Conservation (phyloP, 441 rosid species). For the Viola pubescens region DNA sequence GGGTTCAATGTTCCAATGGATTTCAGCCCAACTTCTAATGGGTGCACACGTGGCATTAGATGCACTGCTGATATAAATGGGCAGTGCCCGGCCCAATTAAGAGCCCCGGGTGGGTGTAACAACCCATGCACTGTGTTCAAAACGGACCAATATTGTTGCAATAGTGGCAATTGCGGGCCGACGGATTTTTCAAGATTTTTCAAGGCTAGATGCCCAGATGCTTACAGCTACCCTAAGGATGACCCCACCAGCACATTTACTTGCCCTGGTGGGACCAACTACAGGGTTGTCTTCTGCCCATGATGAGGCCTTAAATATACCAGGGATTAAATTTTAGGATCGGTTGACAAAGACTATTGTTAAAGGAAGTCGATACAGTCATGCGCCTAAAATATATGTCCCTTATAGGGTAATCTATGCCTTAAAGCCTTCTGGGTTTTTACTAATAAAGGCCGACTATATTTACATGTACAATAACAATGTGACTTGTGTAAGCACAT, state of each 20-base stretch:
- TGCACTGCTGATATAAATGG: slow-evolving; percentile 38
- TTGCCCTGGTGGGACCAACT: slow-evolving; percentile 34
- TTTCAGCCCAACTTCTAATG: slow-evolving; percentile 24
- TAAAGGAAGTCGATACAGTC: no score
- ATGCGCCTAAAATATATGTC: no score
- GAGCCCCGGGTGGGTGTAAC: slow-evolving; percentile 37
- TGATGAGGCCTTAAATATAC: no score
- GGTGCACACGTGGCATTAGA: slow-evolving; percentile 22
- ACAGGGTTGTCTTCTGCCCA: slow-evolving; percentile 19
- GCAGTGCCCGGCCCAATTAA: slow-evolving; percentile 30
- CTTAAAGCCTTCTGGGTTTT: no score
- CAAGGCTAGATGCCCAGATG: slow-evolving; percentile 36
- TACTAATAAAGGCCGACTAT: no score
- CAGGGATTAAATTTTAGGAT: no score
- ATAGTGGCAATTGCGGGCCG: slow-evolving; percentile 24
- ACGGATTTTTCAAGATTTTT: slow-evolving; percentile 29
- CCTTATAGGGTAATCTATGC: no score
- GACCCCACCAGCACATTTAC: slow-evolving; percentile 44
- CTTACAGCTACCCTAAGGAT: slow-evolving; percentile 47
- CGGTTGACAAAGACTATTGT: no score
- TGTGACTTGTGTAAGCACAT: no score
- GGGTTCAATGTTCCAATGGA: slow-evolving; percentile 48
- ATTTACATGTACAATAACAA: no score
- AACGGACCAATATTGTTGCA: slow-evolving; percentile 36
- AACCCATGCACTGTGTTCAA: slow-evolving; percentile 34